Base-by-base conservation (phyloP, 1,284 basidiomycete species). In the Takashimella tepidaria region DNA sequence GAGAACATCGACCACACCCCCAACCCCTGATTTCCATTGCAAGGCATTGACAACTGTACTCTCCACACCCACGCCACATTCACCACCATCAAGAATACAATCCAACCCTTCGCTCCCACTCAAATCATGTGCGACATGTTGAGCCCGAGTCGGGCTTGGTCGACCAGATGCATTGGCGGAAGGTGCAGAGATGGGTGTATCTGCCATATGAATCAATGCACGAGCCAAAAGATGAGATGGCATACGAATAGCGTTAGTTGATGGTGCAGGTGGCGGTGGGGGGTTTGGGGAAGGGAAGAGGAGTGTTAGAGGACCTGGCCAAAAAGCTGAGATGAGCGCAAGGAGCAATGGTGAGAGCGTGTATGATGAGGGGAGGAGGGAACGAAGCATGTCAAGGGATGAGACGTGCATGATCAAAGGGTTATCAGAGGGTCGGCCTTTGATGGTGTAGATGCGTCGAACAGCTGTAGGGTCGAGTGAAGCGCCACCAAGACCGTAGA, bases 401-500 rank as follows among this genome's bases (percentile, higher is more conserved):
- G 89, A 91, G 56, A 99, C 84, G 76, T 99, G 96, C 26, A 97
- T 90, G 78, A 99, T 99, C 50, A 99, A 81, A 0, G 96, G 96
- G 72, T 99, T 99, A 75, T 99, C 96, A 3, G 88, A 79, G 1
- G 96, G 96, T 45, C 96, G 81, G 41, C 92, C 89, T 70, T 99
- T 99, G 54, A 89, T 88, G 10, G 81, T 78, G 74, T 93, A 99
- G 64, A 99, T 95, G 58, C 80, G 81, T 1, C 80, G 71, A 3
- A 84, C 81, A 6, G 92, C 92, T 19, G 76, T 66, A 0, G 82
- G 65, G 37, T 73, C 67, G 41, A 93, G 78, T 0, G 93, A 92
- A 40, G 87, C 79, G 0, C 91, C 96, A 21, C 90, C 96, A 3
- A 99, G 83, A 1, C 96, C 96, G 72, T 98, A 98, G 21, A 99